Percentiles rank a stretch among this genome's conserved stretches.
These are phyloP conservation scores for Eucalyptus viminalis DNA, from an alignment of 345 rosid species.

Conservation along the genomic window DNA sequence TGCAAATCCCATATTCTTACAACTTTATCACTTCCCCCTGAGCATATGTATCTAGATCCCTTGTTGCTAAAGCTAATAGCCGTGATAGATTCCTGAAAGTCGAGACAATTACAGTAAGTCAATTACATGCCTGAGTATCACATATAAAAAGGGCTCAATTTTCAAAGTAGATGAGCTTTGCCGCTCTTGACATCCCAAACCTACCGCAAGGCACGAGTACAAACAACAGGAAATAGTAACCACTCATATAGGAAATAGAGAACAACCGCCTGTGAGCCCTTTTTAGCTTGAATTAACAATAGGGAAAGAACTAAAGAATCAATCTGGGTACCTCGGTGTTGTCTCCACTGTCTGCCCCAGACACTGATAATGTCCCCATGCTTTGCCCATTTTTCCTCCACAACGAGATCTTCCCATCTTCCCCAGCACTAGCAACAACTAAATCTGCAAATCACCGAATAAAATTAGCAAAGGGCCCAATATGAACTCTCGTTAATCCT, in stretches of 20 bases:
- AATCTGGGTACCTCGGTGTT: slow-evolving; percentile 38
- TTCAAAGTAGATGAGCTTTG: background rate
- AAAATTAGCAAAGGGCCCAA: background rate
- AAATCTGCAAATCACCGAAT: slow-evolving; percentile 42
- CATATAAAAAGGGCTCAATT: too few species aligned
- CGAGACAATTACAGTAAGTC: background rate
- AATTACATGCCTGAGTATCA: too few species aligned
- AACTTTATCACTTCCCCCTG: slow-evolving; percentile 86
- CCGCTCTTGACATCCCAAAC: background rate
- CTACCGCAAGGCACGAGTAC: background rate
- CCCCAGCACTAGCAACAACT: slow-evolving; percentile 97
- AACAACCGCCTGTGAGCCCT: background rate
- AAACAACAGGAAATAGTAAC: background rate
- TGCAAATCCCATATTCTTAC: slow-evolving; percentile 98
- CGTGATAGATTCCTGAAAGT: slow-evolving; percentile 67
- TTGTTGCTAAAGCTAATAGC: slow-evolving; percentile 84
- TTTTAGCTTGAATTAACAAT: background rate
- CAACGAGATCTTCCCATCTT: slow-evolving; percentile 85
- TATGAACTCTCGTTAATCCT: background rate
- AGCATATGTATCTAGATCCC: slow-evolving; percentile 86
- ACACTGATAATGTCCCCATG: slow-evolving; percentile 68
- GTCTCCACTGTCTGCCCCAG: slow-evolving; percentile 69
- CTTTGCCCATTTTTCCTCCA: slow-evolving; percentile 79
- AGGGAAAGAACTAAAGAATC: background rate
- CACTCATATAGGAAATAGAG: background rate